Evolutionary conservation across 176 grass and related monocot genomes (phyloP).

Genomic region (Rhipidocladum racemiflorum): DNA sequence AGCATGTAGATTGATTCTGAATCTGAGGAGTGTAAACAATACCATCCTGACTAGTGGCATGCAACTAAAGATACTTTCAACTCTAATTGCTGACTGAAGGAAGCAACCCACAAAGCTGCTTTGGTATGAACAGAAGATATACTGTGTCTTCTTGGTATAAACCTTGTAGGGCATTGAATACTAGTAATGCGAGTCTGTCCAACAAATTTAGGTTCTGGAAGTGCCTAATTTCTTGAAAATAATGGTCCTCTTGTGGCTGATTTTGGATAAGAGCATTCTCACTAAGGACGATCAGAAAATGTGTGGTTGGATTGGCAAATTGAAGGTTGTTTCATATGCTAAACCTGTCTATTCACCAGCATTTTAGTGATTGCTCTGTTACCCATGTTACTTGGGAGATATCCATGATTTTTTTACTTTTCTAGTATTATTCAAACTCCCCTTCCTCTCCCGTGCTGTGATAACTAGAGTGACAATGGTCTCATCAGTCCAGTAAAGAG

Average conservation of each 20-base stretch:
- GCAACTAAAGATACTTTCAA: neutral
- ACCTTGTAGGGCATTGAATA: neutral
- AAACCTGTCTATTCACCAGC: neutral
- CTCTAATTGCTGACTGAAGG: neutral
- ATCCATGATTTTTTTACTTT: neutral
- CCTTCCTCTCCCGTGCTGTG: neutral
- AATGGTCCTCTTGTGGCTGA: neutral
- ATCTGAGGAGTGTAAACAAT: neutral
- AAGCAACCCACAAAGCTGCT: neutral
- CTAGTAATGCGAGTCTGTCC: neutral
- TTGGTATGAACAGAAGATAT: neutral
- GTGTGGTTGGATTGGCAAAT: neutral
- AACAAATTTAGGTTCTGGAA: neutral
- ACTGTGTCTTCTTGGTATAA: neutral
- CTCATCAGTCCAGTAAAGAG: neutral
- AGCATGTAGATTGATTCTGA: conserved; percentile 2
- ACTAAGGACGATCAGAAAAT: neutral
- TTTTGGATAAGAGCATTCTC: neutral
- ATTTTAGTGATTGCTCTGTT: neutral
- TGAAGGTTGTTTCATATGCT: neutral
- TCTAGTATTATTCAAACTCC: neutral
- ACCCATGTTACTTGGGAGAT: neutral
- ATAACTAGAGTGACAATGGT: neutral
- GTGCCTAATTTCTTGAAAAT: neutral
- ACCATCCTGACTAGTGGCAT: neutral